Evolutionary conservation across 2,329 filamentous ascomycete species (phyloP), one percentile per base, ranked within the genome.

Genomic region (Colletotrichum caudatum): DNA sequence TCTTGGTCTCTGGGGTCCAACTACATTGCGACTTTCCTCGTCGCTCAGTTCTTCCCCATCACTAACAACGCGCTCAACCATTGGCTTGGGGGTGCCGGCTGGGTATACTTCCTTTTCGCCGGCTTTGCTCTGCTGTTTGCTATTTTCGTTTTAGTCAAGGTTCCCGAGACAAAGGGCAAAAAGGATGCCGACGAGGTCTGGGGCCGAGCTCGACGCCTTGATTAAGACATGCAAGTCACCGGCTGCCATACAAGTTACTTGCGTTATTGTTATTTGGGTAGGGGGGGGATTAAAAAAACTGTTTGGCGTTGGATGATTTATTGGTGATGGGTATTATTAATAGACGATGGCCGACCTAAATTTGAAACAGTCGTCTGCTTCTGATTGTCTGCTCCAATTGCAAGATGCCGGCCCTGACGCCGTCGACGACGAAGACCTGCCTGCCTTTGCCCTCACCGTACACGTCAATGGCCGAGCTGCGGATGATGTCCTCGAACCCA

Each of bases 31-130:
- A 98, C 95, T 0, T 98, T 98, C 78, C 76, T 97, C 29, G 94
- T 99, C 2, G 95, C 95, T 0, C 94, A 98, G 77, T 97, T 97
- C 82, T 98, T 99, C 84, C 95, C 96, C 0, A 88, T 98, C 26
- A 81, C 97, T 72, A 97, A 97, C 78, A 88, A 90, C 54, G 88
- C 88, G 4, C 82, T 98, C 63, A 95, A 92, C 77, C 79, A 82
- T 0, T 77, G 81, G 3, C 80, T 91, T 14, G 89, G 93, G 0
- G 92, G 91, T 0, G 88, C 91, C 3, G 95, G 95, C 1, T 93
- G 92, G 84, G 92, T 96, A 0, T 99, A 97, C 79, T 97, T 96
- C 79, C 86, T 97, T n/a, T 99, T 99, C 80, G 91, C 94, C 0
- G 91, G 80, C 0, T 82, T 97, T 72, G 94, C 94, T 0, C 84